Evolutionary conservation across 805 yeast species (phyloP).

Genomic region (Ascoidea tarda): DNA sequence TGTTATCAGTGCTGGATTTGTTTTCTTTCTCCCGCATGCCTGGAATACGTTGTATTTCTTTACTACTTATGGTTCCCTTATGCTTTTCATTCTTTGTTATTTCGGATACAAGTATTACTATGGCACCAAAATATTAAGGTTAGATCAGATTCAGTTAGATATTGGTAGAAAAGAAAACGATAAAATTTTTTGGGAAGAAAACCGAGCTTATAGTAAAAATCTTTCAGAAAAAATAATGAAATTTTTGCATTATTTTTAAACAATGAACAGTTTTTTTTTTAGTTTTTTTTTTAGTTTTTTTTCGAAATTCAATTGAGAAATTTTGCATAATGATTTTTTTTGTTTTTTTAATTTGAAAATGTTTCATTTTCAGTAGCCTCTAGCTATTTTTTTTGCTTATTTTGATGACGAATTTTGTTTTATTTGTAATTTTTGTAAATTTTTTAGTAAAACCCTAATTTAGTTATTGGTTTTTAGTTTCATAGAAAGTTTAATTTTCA

Average conservation of each 20-base stretch:
- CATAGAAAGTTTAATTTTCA: not conserved
- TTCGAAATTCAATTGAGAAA: not conserved
- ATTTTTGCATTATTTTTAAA: not conserved
- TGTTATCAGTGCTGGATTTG: conserved; percentile 45
- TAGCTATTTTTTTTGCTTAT: too few relatives aligned
- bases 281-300: not conserved
- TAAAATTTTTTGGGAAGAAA: conserved; percentile 70
- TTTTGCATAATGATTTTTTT: not conserved
- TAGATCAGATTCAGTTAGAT: conserved; percentile 70
- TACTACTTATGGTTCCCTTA: conserved; percentile 48
- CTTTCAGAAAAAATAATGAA: conserved; percentile 15
- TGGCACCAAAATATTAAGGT: conserved; percentile 49
- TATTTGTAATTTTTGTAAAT: too few relatives aligned
- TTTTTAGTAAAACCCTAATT: too few relatives aligned
- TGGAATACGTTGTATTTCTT: conserved; percentile 54
- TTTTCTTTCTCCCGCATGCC: conserved; percentile 37
- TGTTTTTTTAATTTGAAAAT: not conserved
- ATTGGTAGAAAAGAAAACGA: conserved; percentile 79
- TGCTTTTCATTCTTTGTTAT: conserved; percentile 37
- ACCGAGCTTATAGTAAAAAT: conserved; percentile 24
- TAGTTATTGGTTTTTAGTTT: not conserved
- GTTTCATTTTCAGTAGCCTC: too few relatives aligned
- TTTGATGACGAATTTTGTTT: too few relatives aligned
- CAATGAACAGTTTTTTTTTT: not conserved
- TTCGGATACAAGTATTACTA: conserved; percentile 40